These are phyloP conservation scores for Petrea volubilis DNA, from an alignment of 257 asterid genomes.

Conservation along the genomic window DNA sequence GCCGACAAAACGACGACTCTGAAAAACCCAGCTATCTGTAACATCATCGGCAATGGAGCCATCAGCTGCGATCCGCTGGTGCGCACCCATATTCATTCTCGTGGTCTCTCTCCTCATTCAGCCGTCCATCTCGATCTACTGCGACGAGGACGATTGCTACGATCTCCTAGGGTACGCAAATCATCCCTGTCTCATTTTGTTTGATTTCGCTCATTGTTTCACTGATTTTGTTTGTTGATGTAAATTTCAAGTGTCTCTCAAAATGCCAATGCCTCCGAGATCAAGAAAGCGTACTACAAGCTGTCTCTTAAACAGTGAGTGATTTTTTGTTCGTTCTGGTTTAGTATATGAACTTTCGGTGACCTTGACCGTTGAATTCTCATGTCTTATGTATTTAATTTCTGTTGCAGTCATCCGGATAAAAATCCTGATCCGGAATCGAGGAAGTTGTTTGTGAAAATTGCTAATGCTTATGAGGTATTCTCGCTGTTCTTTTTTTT, in stretches of 20 bases:
- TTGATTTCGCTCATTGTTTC: background rate
- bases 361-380: background rate
- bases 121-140: conserved; percentile 79
- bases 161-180: conserved; percentile 77
- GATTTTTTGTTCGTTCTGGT: background rate
- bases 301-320: conserved; percentile 82
- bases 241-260: conserved; percentile 52
- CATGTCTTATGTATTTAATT: background rate
- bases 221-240: conserved; percentile 10
- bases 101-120: conserved; percentile 55
- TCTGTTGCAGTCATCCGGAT: conserved; percentile 75
- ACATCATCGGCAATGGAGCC: conserved; percentile 82
- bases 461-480: conserved; percentile 97
- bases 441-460: conserved; percentile 72
- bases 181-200: conserved; percentile 2
- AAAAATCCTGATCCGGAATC: conserved; percentile 93
- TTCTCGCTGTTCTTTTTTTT: background rate
- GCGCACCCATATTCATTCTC: conserved; percentile 40
- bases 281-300: conserved; percentile 63
- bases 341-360: background rate
- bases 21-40: conserved; percentile 5
- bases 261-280: conserved; percentile 54
- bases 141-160: conserved; percentile 94
- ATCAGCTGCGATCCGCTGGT: conserved; percentile 52
- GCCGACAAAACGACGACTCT: conserved; percentile 12